Base-by-base conservation (phyloP, 192 early-diverging fungal species). In the Linderina pennispora region DNA sequence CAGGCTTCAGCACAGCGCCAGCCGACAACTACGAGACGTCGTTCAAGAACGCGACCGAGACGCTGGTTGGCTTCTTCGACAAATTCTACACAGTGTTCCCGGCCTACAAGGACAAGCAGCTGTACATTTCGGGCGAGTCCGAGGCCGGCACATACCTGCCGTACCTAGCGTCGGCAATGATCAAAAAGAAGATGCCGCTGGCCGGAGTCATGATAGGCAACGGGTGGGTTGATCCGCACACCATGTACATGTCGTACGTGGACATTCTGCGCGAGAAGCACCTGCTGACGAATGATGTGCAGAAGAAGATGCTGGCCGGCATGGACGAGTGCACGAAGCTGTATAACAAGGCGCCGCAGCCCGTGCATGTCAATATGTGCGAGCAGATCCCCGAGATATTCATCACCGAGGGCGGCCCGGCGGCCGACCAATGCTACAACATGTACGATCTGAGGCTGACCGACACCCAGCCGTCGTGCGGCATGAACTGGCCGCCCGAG, bases 121-220 rank as follows among this genome's bases (percentile, higher is more conserved):
- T 85, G n/a, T 88, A 80, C 49, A 33, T 88, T n/a, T 59, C 81
- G 0, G 86, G 86, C 4, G 86, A 88, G 60, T 85, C 83, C 22
- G 84, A 74, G 67, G 86, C 86, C 10, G 86, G 86, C 11, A 70
- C 69, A 11, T 88, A 79, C 49, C 80, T 88, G 21, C 84, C 84
- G 10, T 85, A 86, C 46, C 60, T 84, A 52, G 81, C 82, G 0
- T 44, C 65, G 17, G 76, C 72, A 2, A 63, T 86, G 0, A 48
- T 86, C 23, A n/a, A n/a, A n/a, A n/a, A n/a, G n/a, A 65, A 68
- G 22, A 71, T 59, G 48, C 32, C 47, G 19, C 34, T 86, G 8
- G 25, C 59, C 22, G 81, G 82, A 0, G 16, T 86, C 11, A 53
- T 77, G 48, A 78, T 88, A 38, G 86, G 86, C 17, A 88, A 84